phyloP scores from a whole-genome alignment of 371 early-diverging fungal species.

The Syncephalastrum sp. region DNA sequence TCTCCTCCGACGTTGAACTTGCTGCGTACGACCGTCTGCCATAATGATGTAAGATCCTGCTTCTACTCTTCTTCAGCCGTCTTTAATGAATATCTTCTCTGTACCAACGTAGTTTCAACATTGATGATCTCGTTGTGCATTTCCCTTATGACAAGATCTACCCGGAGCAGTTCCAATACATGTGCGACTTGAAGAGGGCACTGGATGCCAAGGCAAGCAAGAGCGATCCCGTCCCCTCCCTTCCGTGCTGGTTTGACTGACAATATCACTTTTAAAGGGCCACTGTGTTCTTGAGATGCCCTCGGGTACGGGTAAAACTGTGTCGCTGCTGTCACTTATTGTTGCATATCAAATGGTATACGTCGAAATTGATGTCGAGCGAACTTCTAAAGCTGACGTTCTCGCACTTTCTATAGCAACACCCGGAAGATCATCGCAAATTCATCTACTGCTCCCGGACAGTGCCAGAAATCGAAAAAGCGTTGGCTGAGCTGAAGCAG shows the following conservation, averaged over 20 bases:
- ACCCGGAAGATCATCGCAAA: conserved; percentile 88
- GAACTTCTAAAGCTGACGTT: not conserved
- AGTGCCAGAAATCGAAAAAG: conserved; percentile 99
- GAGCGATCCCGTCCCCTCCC: not conserved
- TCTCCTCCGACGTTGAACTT: too few species aligned
- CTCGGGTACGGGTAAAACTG: conserved; percentile 99
- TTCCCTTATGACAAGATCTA: conserved; percentile 99
- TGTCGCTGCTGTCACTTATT: conserved; percentile 94
- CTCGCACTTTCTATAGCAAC: conserved; percentile 42
- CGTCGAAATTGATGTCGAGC: too few species aligned
- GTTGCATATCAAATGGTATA: conserved; percentile 94
- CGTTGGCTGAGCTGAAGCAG: conserved; percentile 93
- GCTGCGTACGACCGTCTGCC: too few species aligned
- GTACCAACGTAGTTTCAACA: conserved; percentile 64
- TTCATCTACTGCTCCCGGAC: conserved; percentile 99
- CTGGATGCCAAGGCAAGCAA: conserved; percentile 82
- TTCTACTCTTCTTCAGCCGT: too few species aligned
- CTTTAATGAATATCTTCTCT: too few species aligned
- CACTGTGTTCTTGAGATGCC: conserved; percentile 99
- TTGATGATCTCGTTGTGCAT: conserved; percentile 94
- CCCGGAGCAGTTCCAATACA: conserved; percentile 99
- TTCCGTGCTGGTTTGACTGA: not conserved
- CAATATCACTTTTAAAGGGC: conserved; percentile 55
- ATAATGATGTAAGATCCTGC: too few species aligned
- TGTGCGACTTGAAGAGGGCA: conserved; percentile 93